These are phyloP conservation scores for Rhodotorula mucilaginosa DNA, from an alignment of 1,284 basidiomycete genomes.

Conservation along the genomic window DNA sequence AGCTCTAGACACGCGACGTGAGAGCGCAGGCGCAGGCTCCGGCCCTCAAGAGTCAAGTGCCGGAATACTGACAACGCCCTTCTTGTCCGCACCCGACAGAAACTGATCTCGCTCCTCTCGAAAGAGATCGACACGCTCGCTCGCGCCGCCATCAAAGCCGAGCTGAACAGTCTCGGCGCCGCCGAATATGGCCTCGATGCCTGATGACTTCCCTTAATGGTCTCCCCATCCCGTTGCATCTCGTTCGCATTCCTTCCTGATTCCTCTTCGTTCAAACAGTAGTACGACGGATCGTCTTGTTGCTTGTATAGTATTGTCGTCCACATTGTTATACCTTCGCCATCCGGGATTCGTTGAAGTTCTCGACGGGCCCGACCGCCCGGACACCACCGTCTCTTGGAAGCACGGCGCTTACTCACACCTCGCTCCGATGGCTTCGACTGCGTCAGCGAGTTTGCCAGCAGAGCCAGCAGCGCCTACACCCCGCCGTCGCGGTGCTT, in stretches of 20 bases:
- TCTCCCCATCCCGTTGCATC: too few species aligned
- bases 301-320: neutral
- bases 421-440: neutral
- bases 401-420: too few species aligned
- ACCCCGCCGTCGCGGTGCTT: conserved; percentile 59
- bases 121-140: conserved; percentile 80
- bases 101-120: conserved; percentile 68
- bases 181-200: conserved; percentile 9
- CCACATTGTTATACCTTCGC: neutral
- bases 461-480: neutral
- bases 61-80: neutral
- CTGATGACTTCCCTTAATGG: too few species aligned
- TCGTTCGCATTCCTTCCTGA: neutral
- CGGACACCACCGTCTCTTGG: too few species aligned
- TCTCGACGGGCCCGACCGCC: too few species aligned
- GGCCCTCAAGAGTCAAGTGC: too few species aligned
- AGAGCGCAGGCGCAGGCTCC: too few species aligned
- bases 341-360: too few species aligned
- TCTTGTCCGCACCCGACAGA: conserved; percentile 59
- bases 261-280: neutral
- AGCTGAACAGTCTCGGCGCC: conserved; percentile 61
- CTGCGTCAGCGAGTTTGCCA: neutral
- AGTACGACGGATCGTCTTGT: neutral
- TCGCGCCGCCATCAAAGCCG: conserved; percentile 71
- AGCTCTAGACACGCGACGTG: too few species aligned